Percentiles rank a stretch among this genome's conserved stretches.
phyloP scores from a whole-genome alignment of 768 basidiomycete species.

The Heimioporus sp. region DNA sequence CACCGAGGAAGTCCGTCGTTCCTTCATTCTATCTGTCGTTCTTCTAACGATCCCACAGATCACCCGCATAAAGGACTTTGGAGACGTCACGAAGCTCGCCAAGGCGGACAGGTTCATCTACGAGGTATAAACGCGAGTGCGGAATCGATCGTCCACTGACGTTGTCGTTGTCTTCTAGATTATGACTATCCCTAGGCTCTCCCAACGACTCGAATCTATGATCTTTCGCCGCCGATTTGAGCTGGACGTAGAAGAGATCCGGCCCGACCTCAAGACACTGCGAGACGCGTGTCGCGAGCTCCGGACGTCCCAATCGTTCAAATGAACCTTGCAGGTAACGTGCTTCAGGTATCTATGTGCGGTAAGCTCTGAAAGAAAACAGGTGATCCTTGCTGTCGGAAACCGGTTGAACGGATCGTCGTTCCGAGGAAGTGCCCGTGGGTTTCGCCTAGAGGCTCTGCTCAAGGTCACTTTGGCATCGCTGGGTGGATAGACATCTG shows the following conservation, averaged over 20 bases:
- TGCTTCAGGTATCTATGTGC: not conserved
- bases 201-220: too few relatives aligned
- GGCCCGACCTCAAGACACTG: constrained; percentile 76
- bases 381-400: too few relatives aligned
- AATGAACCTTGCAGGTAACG: constrained; percentile 62
- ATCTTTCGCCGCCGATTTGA: constrained; percentile 80
- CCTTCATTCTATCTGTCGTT: not conserved
- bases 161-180: constrained; percentile 62
- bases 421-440: too few relatives aligned
- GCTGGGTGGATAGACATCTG: not conserved
- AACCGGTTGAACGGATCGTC: too few relatives aligned
- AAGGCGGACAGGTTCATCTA: constrained; percentile 83
- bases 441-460: too few relatives aligned
- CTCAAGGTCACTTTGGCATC: too few relatives aligned
- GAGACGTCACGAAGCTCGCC: constrained; percentile 69
- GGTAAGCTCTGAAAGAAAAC: too few relatives aligned
- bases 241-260: constrained; percentile 77
- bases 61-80: constrained; percentile 64
- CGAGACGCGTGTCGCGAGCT: constrained; percentile 71
- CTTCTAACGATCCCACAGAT: constrained; percentile 38
- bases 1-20: constrained; percentile 63
- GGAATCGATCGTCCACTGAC: constrained; percentile 3
- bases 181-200: constrained; percentile 71
- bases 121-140: constrained; percentile 45
- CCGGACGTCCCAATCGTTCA: constrained; percentile 61